phyloP scores from a whole-genome alignment of 306 rosid species.

The Phaseolus lunatus region DNA sequence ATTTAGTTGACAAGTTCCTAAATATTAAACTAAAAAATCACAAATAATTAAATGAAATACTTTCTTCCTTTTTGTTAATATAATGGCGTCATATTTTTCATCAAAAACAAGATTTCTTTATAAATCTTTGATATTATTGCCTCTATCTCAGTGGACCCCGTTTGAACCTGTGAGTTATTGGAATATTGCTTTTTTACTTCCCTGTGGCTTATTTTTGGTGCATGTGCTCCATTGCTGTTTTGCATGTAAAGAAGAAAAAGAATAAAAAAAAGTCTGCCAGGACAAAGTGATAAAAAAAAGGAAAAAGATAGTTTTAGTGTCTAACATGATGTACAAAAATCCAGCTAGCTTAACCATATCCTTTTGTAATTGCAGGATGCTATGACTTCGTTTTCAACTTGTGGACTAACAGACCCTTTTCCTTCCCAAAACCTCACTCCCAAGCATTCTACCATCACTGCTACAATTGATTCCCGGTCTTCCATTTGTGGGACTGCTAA shows the following conservation, averaged over 20 bases:
- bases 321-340: conserved; percentile 11
- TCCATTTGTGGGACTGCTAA: conserved; percentile 67
- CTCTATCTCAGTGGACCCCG: conserved; percentile 1
- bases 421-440: conserved; percentile 61
- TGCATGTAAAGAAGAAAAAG: neutral
- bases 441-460: conserved; percentile 64
- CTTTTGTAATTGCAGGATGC: conserved; percentile 62
- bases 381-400: conserved; percentile 54
- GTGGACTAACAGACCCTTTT: conserved; percentile 51
- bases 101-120: neutral
- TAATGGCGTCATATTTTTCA: neutral
- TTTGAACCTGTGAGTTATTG: neutral
- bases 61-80: neutral
- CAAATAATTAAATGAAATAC: neutral
- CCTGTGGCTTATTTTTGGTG: neutral
- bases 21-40: neutral
- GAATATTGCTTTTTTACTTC: neutral
- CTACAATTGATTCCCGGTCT: conserved; percentile 78
- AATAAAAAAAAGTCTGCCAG: neutral
- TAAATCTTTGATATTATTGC: neutral
- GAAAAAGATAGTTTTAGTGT: conserved; percentile 1
- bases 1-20: neutral
- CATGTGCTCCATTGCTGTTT: neutral
- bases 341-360: neutral
- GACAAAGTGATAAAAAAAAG: neutral